Conservation (phyloP, 805 yeast genomes). For the Lachancea mirantina region DNA sequence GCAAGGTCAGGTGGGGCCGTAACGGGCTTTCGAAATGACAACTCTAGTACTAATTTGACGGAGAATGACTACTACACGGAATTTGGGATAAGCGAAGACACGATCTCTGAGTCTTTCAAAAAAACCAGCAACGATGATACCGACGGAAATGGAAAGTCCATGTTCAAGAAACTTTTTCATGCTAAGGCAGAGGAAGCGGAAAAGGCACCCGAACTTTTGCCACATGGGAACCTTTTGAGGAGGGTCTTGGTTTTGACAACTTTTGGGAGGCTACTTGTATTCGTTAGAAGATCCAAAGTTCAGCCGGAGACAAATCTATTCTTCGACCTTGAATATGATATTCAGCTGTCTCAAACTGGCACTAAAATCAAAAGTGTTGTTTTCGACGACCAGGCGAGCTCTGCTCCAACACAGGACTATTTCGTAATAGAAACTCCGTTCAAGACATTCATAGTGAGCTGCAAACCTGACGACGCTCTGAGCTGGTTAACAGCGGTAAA, state of each 20-base stretch:
- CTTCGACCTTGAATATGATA: slow-evolving; percentile 45
- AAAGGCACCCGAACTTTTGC: slow-evolving; percentile 12
- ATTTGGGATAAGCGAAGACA: slow-evolving; percentile 15
- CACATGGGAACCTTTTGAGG: slow-evolving; percentile 34
- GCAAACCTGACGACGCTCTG: slow-evolving; percentile 42
- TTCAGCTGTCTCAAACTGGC: slow-evolving; percentile 46
- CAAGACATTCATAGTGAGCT: slow-evolving; percentile 51
- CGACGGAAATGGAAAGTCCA: slow-evolving; percentile 15
- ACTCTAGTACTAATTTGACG: slow-evolving; percentile 14
- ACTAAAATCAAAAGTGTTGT: slow-evolving; percentile 54
- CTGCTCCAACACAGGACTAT: slow-evolving; percentile 16
- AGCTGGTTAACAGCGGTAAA: slow-evolving; percentile 54
- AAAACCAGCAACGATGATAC: slow-evolving; percentile 4
- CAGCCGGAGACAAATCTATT: slow-evolving; percentile 28
- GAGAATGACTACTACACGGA: slow-evolving; percentile 29
- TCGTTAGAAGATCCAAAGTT: slow-evolving; percentile 35
- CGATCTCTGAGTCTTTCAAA: slow-evolving; percentile 16
- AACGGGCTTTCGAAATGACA: slow-evolving; percentile 35
- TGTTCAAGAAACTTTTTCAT: slow-evolving; percentile 26
- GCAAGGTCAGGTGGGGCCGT: slow-evolving; percentile 40
- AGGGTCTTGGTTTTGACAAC: slow-evolving; percentile 54
- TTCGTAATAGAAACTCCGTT: slow-evolving; percentile 54
- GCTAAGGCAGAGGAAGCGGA: slow-evolving; percentile 11
- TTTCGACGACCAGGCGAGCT: slow-evolving; percentile 28
- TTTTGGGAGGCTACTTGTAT: slow-evolving; percentile 55